Evolutionary conservation across 2,329 filamentous ascomycete species (phyloP), one percentile per base, ranked within the genome.

Genomic region (Apiospora sp.): DNA sequence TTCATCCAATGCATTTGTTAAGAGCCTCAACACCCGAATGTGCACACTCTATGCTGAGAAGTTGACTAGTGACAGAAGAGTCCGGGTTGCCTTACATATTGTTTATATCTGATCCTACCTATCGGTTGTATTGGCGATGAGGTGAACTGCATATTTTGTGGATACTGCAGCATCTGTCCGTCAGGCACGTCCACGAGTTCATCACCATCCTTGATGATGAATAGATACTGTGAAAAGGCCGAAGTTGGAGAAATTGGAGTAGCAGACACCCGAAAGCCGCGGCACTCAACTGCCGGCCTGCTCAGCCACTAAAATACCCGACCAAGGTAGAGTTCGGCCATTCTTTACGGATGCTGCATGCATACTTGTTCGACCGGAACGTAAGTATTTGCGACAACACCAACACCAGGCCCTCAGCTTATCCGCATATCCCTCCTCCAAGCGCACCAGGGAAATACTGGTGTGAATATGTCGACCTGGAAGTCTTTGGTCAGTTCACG

Each of bases 271-370:
- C 19, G 3, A 58, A 14, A 41, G 34, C 30, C 30, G 34, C 30
- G 22, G 58, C 58, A 64, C 34, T 41, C 58, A 64, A 64, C 58
- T 64, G 30, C 58, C 30, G 58, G 58, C 19, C 30, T n/a, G 19
- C 58, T 64, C 34, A 2, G 14, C 30, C 54, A 64, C 58, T 41
- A 41, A 58, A 64, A 64, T 41, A 64, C 30, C 58, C 58, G 58
- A 22, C 2, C 54, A 19, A 34, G 27, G 54, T 37, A 2, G 54
- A 37, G 1, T 22, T 64, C 58, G 58, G 58, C 58, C 19, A 41
- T 64, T 64, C 22, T n/a, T 24, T 5, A 41, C 58, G 58, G 58
- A 24, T 41, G 34, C 3, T 12, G 58, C 34, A n/a, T 41, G n/a
- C 22, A 3, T 12, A 34, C 19, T 14, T 41, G n/a, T 34, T 64